Evolutionary conservation across 768 basidiomycete species (phyloP).

Genomic region (Trametes cingulata): DNA sequence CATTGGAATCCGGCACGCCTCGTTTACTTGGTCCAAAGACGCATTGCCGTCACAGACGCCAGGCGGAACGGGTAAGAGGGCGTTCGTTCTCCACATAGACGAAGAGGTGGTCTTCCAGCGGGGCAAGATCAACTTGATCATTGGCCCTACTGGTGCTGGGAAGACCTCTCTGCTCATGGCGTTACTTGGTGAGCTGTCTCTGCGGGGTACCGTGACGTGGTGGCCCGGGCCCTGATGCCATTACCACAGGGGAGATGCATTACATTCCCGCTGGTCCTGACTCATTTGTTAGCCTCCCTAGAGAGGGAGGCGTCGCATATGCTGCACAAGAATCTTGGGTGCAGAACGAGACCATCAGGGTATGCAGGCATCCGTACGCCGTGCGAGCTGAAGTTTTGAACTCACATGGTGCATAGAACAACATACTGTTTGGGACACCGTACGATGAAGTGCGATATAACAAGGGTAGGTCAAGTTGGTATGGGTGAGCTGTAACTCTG

Average conservation of each 20-base stretch:
- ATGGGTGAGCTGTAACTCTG: too few relatives aligned
- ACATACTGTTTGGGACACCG: conserved; percentile 30
- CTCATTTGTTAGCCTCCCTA: conserved; percentile 44
- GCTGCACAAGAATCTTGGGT: conserved; percentile 54
- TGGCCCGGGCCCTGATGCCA: too few relatives aligned
- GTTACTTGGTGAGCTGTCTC: conserved; percentile 16
- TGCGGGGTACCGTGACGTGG: too few relatives aligned
- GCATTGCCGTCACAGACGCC: conserved; percentile 1
- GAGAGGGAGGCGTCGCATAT: conserved; percentile 47
- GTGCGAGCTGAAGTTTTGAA: not conserved
- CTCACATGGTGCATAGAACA: conserved; percentile 16
- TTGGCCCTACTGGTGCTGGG: conserved; percentile 58
- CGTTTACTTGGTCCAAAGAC: conserved; percentile 22
- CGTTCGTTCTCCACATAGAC: conserved; percentile 50
- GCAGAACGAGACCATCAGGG: conserved; percentile 44
- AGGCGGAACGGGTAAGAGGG: conserved; percentile 28
- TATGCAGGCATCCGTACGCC: conserved; percentile 3
- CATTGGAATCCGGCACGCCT: conserved; percentile 21
- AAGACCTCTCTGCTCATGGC: conserved; percentile 55
- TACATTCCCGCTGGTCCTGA: conserved; percentile 33
- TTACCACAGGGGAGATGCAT: conserved; percentile 38
- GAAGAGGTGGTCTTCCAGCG: conserved; percentile 53
- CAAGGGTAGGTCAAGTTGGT: conserved; percentile 13
- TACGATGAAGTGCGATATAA: conserved; percentile 31
- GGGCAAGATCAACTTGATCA: conserved; percentile 53